Conservation (phyloP, 139 green algal species). For the Auxenochlorella protothecoides region DNA sequence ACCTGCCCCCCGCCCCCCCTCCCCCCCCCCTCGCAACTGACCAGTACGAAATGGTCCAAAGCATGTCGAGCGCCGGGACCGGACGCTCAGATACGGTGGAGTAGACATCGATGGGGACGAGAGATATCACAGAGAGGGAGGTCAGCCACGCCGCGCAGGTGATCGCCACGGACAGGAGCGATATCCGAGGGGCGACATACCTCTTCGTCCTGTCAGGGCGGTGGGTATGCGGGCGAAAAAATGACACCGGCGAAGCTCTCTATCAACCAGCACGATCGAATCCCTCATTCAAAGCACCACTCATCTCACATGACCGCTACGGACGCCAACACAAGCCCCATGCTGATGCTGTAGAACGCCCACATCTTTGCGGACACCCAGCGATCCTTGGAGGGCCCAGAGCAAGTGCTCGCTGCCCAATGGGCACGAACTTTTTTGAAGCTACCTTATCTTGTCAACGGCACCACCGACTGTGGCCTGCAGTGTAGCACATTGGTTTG, state of each 20-base stretch:
- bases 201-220: slow-evolving; percentile 10
- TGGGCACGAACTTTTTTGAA: too few species aligned
- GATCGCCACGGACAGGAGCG: slow-evolving; percentile 31
- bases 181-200: slow-evolving; percentile 48
- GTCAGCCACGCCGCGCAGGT: slow-evolving; percentile 71
- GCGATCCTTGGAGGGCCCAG: too few species aligned
- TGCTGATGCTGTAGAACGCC: slow-evolving; percentile 23
- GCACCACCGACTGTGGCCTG: too few species aligned
- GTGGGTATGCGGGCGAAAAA: neutral
- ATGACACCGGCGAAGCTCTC: neutral
- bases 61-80: slow-evolving; percentile 21
- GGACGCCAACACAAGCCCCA: slow-evolving; percentile 3
- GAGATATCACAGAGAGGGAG: slow-evolving; percentile 65
- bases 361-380: slow-evolving; percentile 17
- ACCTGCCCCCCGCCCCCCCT: neutral
- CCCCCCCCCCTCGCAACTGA: slow-evolving; percentile 4
- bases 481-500: too few species aligned
- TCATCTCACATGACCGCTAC: slow-evolving; percentile 17
- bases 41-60: slow-evolving; percentile 72
- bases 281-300: neutral
- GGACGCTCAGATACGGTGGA: slow-evolving; percentile 23
- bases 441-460: too few species aligned
- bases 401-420: too few species aligned
- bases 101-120: slow-evolving; percentile 78
- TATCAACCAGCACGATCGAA: neutral